phyloP scores from a whole-genome alignment of 768 basidiomycete genomes.

The Termitomyces sp. region DNA sequence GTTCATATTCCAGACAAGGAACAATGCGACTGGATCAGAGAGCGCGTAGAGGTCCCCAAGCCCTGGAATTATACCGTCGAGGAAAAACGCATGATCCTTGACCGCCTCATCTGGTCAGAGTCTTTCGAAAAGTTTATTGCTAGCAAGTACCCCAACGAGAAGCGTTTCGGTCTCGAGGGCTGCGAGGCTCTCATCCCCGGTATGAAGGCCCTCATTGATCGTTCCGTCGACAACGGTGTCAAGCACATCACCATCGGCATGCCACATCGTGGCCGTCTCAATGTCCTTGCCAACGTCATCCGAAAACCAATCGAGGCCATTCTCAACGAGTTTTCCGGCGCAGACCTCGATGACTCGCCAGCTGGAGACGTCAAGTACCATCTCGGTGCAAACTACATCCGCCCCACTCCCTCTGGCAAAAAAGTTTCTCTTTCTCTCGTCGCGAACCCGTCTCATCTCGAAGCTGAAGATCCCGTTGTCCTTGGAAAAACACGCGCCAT shows the following conservation, averaged over 20 bases:
- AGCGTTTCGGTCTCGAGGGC: conserved; percentile 97
- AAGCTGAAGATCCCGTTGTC: conserved; percentile 97
- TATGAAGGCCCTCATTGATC: conserved; percentile 99
- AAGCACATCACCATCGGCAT: conserved; percentile 97
- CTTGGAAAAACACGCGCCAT: conserved; percentile 97
- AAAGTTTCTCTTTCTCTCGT: conserved; percentile 96
- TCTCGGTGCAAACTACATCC: conserved; percentile 96
- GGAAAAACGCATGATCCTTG: conserved; percentile 98
- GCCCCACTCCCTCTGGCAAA: conserved; percentile 97
- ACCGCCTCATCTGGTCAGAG: conserved; percentile 99
- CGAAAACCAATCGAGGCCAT: conserved; percentile 98
- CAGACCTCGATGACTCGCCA: conserved; percentile 55
- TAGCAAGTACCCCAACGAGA: conserved; percentile 98
- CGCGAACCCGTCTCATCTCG: conserved; percentile 97
- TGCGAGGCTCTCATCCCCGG: conserved; percentile 97
- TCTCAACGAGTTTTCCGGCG: conserved; percentile 91
- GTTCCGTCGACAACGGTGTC: conserved; percentile 93
- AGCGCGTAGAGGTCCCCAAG: conserved; percentile 90
- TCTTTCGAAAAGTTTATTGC: conserved; percentile 98
- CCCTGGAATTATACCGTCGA: conserved; percentile 98
- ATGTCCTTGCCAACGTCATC: conserved; percentile 97
- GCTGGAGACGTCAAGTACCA: conserved; percentile 99
- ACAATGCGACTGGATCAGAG: conserved; percentile 98
- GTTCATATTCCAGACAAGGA: conserved; percentile 97
- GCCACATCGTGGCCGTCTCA: conserved; percentile 98